Evolutionary conservation across 1,284 basidiomycete genomes (phyloP).

Genomic region (Ustilago cynodontis): DNA sequence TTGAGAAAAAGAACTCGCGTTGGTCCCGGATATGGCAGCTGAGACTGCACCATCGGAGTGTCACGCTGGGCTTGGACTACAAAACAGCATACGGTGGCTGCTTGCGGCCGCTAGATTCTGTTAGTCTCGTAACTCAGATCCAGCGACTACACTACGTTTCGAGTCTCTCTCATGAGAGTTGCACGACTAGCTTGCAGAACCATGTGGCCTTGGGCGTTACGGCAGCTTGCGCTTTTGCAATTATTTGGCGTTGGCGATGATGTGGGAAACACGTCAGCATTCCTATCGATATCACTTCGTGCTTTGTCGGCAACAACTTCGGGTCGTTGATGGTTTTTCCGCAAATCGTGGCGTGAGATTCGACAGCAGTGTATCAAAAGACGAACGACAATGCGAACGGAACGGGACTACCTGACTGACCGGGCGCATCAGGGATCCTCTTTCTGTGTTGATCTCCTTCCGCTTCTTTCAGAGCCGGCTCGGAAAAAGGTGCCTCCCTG

Average conservation of each 20-base stretch:
- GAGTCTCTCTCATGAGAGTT: not conserved
- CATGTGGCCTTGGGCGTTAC: not conserved
- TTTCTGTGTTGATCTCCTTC: no score
- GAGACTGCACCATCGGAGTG: not conserved
- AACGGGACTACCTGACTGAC: not conserved
- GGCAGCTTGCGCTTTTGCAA: not conserved
- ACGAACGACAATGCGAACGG: not conserved
- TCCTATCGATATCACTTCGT: not conserved
- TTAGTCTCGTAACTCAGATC: no score
- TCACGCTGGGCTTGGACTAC: not conserved
- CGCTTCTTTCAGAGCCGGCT: not conserved
- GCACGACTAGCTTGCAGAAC: not conserved
- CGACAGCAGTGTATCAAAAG: not conserved
- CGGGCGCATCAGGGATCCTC: no score
- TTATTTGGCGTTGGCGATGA: not conserved
- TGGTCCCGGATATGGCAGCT: constrained; percentile 1
- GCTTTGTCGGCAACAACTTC: not conserved
- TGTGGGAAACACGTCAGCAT: constrained; percentile 6
- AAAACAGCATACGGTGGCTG: not conserved
- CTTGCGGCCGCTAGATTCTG: not conserved
- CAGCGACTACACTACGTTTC: no score
- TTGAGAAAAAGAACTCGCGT: no score
- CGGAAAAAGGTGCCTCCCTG: not conserved
- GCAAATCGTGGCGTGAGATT: constrained; percentile 12
- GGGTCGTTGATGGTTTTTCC: not conserved